Evolutionary conservation across 768 basidiomycete species (phyloP), one percentile per base, ranked within the genome.

Genomic region (Lentinula aciculospora): DNA sequence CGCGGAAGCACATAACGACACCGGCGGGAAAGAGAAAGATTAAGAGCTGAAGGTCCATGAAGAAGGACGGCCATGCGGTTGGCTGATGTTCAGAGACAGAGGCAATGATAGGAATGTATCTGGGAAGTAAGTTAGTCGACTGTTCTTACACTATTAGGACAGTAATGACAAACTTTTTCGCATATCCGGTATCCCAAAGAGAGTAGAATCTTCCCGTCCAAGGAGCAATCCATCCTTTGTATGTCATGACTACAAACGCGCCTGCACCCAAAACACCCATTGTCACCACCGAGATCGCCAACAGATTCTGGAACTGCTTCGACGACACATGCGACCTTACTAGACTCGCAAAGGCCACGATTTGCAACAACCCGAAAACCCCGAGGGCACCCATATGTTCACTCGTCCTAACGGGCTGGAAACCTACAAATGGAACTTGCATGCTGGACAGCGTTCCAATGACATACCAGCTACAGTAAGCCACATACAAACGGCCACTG

Each of bases 191-290:
- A 71, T 99, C 97, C 97, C 97, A 99, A 2, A 99, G 78, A 0
- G 94, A 97, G 73, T 99, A 99, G 81, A 99, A 98, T 58, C 97
- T 88, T 37, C 97, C 97, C n/a, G 96, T 98, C 95, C 97, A 99
- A 0, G 96, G 96, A 3, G 96, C 95, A 64, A 99, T 98, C 83
- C 86, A 91, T 19, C 95, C 96, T 59, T 86, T 89, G 74, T 92
- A 90, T 0, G 96, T 98, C 61, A 98, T 80, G 48, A 81, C 82
- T 44, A 85, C 84, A 57, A 98, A 85, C 0, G 81, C 89, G 4
- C 77, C 71, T 54, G 86, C 79, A 37, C 92, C 94, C 27, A 94
- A 72, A 1, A 89, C 42, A 60, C 92, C 92, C 21, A 82, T 78
- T 5, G 77, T 76, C 42, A 94, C 76, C 57, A 93, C 85, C 39